Evolutionary conservation across 164 flowering plant genomes (phyloP).

Genomic region (Berberis thunbergii): DNA sequence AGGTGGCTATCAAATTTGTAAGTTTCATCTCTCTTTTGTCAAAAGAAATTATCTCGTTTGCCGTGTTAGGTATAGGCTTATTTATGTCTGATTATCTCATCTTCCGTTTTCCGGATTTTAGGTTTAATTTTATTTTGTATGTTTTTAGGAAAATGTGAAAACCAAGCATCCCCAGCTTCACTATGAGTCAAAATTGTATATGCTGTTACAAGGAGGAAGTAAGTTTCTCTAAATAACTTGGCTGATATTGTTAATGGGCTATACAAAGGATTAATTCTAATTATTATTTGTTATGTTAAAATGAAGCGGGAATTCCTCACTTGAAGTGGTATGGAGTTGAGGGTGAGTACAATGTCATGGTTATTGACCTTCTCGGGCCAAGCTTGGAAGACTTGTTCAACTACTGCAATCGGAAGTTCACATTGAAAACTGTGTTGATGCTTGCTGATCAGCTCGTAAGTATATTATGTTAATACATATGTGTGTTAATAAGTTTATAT

Average conservation of each 20-base stretch:
- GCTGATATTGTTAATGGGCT: background rate
- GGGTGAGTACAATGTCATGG: constrained; percentile 51
- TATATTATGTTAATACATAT: background rate
- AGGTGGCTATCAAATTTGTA: constrained; percentile 62
- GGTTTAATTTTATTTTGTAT: no score
- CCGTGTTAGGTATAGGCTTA: background rate
- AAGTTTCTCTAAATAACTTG: constrained; percentile 15
- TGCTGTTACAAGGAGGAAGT: constrained; percentile 76
- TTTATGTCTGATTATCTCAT: background rate
- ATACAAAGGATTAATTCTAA: no score
- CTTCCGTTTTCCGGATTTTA: no score
- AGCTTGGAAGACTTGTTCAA: constrained; percentile 63
- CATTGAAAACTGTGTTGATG: constrained; percentile 59
- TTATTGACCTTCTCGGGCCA: constrained; percentile 62
- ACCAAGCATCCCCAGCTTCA: constrained; percentile 72
- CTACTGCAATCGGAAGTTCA: constrained; percentile 53
- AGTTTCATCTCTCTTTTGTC: constrained; percentile 5
- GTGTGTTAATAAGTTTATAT: background rate
- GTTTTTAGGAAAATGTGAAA: constrained; percentile 39
- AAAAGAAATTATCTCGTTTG: background rate
- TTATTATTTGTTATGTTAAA: no score
- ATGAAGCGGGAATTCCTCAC: constrained; percentile 51
- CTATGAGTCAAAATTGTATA: constrained; percentile 65
- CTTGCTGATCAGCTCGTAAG: constrained; percentile 67
- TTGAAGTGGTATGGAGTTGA: constrained; percentile 62